Percentiles rank a stretch among this genome's conserved stretches.
phyloP scores from a whole-genome alignment of 805 yeast genomes.

The Lachancea kluyveri region DNA sequence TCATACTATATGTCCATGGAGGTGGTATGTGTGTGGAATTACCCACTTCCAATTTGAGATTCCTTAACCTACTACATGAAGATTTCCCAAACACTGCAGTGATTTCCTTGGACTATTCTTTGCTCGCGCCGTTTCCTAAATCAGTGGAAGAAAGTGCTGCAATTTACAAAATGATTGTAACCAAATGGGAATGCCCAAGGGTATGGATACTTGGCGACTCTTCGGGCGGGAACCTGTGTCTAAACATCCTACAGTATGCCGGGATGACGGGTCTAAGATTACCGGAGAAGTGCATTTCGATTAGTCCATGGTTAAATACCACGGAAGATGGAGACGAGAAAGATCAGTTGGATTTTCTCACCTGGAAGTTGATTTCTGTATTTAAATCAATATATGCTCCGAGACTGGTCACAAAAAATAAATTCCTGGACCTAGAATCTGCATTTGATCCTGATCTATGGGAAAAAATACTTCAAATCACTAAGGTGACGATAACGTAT shows the following conservation, averaged over 20 bases:
- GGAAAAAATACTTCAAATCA: conserved; percentile 10
- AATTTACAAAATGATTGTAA: conserved; percentile 6
- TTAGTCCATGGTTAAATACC: conserved; percentile 28
- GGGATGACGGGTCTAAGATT: conserved; percentile 1
- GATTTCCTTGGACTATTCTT: conserved; percentile 17
- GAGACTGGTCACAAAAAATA: conserved; percentile 7
- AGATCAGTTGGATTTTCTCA: conserved; percentile 11
- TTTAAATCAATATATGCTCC: conserved; percentile 8
- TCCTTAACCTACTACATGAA: conserved; percentile 11
- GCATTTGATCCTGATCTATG: conserved; percentile 15
- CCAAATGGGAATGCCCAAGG: conserved; percentile 10
- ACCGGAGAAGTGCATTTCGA: conserved; percentile 17
- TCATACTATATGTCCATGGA: conserved; percentile 21
- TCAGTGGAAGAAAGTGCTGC: conserved; percentile 5
- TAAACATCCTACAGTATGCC: conserved; percentile 14
- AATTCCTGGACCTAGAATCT: conserved; percentile 16
- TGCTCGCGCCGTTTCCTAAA: conserved; percentile 9
- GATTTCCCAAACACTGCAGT: conserved; percentile 13
- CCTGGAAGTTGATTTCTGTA: conserved; percentile 9
- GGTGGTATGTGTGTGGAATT: conserved; percentile 23
- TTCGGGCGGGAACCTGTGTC: conserved; percentile 21
- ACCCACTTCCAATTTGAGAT: conserved; percentile 11
- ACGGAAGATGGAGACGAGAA: conserved; percentile 5
- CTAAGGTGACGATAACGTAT: conserved; percentile 13
- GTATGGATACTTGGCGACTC: conserved; percentile 23